These are phyloP conservation scores for Quercus cerris DNA, from an alignment of 306 rosid genomes.

Conservation along the genomic window DNA sequence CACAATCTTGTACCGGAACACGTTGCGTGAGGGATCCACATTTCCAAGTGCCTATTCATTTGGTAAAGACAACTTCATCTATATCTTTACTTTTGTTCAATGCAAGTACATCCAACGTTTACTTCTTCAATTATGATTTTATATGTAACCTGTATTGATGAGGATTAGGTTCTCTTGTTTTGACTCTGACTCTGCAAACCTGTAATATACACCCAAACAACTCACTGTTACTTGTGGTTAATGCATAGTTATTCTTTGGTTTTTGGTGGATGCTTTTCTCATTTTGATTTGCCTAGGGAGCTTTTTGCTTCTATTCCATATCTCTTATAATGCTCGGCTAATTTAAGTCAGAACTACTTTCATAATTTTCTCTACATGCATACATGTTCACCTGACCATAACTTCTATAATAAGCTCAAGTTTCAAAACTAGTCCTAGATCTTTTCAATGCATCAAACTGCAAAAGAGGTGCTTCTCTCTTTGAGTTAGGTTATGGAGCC, in stretches of 20 bases:
- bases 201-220: neutral
- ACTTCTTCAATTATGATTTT: neutral
- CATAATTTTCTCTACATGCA: neutral
- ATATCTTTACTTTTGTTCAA: slow-evolving; percentile 12
- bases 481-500: neutral
- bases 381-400: neutral
- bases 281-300: neutral
- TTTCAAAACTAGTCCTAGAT: neutral
- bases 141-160: neutral
- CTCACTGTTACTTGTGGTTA: neutral
- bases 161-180: neutral
- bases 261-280: neutral
- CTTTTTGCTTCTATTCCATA: neutral
- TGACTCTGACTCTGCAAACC: neutral
- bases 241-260: no score
- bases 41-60: slow-evolving; percentile 93
- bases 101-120: slow-evolving; percentile 12
- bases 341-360: neutral
- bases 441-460: neutral
- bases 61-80: slow-evolving; percentile 51
- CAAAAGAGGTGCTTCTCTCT: neutral
- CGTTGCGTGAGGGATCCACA: slow-evolving; percentile 94
- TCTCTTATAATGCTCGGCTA: neutral
- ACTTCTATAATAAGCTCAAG: neutral
- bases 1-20: slow-evolving; percentile 81